Evolutionary conservation across 768 basidiomycete species (phyloP), one percentile per base, ranked within the genome.

Genomic region (Cystobasidium tubakii): DNA sequence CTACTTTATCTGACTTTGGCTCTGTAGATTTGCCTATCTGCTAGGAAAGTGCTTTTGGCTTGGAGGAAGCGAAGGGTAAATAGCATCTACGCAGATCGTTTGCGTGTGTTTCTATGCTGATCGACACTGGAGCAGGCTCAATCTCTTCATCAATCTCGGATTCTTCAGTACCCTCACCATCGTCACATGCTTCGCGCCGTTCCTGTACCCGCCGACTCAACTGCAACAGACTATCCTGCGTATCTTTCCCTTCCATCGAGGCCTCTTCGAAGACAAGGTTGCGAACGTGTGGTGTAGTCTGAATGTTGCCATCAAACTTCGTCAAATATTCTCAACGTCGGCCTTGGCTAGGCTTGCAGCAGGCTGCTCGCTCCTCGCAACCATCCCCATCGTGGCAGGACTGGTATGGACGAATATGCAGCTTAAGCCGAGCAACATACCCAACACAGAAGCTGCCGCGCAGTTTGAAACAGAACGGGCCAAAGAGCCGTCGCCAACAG

Each of bases 241-340:
- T 6, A 91, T 96, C 70, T 98, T 98, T 80, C 94, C 94, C 0
- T 92, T 98, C 80, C 85, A 86, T 6, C 88, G 94, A 33, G 94
- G 93, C 17, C 83, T 94, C 1, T 94, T 94, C 78, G 92, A 95
- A 79, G 92, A 95, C 83, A 94, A 95, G 79, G 94, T 98, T 27
- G 92, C 94, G 46, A 98, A 98, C 80, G 91, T 95, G 79, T 98
- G 94, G 94, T 96, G 94, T 81, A 90, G 92, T 36, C 87, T 88
- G 21, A 92, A 97, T 79, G 88, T 94, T 27, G 81, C 90, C 17
- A 81, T 97, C 82, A 96, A 95, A 80, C 96, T 94, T 89, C 87
- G 86, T 62, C 80, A 81, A 33, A 72, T 79, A 34, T 73, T 76
- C 10, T 86, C 84, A 83, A 83, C 85, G 4, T 80, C 84, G 0